phyloP scores from a whole-genome alignment of 352 stramenopile species.

The Vaucheria bursata region DNA sequence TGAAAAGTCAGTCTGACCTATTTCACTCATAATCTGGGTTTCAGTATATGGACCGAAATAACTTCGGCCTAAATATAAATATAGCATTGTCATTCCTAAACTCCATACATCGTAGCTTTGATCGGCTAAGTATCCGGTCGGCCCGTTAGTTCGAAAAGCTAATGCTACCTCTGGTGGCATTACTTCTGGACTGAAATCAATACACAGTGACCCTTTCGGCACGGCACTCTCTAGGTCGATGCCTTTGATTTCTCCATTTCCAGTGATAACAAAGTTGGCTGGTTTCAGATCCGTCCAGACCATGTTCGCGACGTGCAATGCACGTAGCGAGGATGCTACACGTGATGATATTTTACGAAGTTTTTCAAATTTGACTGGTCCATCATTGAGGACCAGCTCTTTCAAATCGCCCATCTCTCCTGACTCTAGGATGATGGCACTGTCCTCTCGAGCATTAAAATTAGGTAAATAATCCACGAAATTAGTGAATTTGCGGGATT shows the following conservation, averaged over 20 bases:
- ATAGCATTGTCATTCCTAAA: constrained; percentile 35
- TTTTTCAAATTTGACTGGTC: not conserved
- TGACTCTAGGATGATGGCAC: not conserved
- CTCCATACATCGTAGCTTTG: constrained; percentile 42
- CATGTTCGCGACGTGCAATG: constrained; percentile 32
- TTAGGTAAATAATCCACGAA: not conserved
- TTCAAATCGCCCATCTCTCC: not conserved
- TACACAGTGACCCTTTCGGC: too few relatives aligned
- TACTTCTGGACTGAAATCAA: not conserved
- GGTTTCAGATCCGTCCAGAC: constrained; percentile 42
- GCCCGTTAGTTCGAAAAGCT: not conserved
- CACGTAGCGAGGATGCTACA: not conserved
- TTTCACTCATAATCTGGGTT: constrained; percentile 16
- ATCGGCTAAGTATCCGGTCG: not conserved
- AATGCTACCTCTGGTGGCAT: not conserved
- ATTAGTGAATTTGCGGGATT: too few relatives aligned
- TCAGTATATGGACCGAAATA: constrained; percentile 27
- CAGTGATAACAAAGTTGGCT: constrained; percentile 32
- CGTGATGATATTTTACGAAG: not conserved
- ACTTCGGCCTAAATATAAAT: constrained; percentile 15
- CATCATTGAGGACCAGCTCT: not conserved
- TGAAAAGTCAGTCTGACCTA: constrained; percentile 9
- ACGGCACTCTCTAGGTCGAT: constrained; percentile 41
- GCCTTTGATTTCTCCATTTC: not conserved
- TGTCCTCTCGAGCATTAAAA: not conserved